phyloP scores from a whole-genome alignment of 2,329 filamentous ascomycete genomes.

The Spiromastix sp. region DNA sequence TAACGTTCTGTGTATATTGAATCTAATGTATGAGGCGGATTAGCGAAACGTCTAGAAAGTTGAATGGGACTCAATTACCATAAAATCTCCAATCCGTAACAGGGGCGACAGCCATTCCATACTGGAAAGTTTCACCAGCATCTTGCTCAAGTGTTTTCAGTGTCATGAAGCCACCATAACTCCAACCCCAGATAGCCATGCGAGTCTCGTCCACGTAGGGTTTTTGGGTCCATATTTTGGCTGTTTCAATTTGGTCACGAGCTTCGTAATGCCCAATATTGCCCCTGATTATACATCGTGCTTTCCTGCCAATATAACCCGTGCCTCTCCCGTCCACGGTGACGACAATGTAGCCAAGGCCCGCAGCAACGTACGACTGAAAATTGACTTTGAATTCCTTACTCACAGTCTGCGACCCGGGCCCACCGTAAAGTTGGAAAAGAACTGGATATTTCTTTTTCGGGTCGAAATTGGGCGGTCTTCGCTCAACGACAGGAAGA shows the following conservation, averaged over 20 bases:
- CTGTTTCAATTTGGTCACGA: conserved; percentile 81
- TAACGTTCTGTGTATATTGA: conserved; percentile 92
- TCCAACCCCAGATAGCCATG: conserved; percentile 97
- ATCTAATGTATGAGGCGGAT: conserved; percentile 42
- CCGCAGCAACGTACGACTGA: conserved; percentile 76
- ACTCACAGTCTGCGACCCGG: conserved; percentile 79
- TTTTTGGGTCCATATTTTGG: conserved; percentile 70
- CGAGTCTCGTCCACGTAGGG: conserved; percentile 71
- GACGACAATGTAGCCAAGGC: conserved; percentile 83
- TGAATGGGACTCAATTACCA: no score
- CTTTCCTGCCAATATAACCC: conserved; percentile 75
- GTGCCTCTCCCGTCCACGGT: conserved; percentile 92
- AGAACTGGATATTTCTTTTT: conserved; percentile 85
- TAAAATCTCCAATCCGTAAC: conserved; percentile 99
- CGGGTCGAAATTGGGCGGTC: conserved; percentile 77
- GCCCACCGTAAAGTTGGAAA: conserved; percentile 90
- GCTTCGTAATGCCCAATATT: conserved; percentile 80
- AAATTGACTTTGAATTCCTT: conserved; percentile 79
- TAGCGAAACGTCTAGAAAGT: conserved; percentile 1
- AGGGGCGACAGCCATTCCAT: conserved; percentile 95
- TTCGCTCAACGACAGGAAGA: conserved; percentile 67
- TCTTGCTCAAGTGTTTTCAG: conserved; percentile 91
- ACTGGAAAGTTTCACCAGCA: conserved; percentile 79
- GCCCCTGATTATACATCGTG: conserved; percentile 70
- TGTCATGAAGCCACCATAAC: conserved; percentile 89